Evolutionary conservation across 345 rosid species (phyloP).

Genomic region (Acer yangbiense): DNA sequence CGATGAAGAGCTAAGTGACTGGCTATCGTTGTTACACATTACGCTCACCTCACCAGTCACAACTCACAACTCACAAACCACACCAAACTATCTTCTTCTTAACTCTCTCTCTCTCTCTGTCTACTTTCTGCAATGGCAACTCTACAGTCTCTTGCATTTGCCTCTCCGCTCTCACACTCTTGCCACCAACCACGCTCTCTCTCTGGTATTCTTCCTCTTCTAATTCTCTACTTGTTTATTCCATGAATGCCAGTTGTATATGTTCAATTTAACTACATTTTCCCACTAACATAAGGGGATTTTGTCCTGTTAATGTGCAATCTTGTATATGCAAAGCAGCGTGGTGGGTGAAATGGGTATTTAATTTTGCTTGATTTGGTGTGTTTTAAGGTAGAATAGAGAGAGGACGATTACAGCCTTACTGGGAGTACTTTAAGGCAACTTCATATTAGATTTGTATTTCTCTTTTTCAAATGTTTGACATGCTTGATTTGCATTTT

Average conservation of each 20-base stretch:
- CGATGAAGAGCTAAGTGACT: slow-evolving; percentile 25
- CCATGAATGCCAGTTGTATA: background rate
- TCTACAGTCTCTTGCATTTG: slow-evolving; percentile 45
- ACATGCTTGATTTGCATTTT: background rate
- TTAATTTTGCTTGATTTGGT: background rate
- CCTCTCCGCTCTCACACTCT: slow-evolving; percentile 42
- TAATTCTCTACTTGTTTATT: background rate
- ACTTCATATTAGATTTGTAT: background rate
- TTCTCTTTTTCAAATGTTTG: background rate
- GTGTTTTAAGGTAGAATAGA: background rate
- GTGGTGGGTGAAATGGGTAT: background rate
- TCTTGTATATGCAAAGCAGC: too few relatives aligned
- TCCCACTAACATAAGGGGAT: background rate
- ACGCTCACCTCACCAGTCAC: slow-evolving; percentile 6
- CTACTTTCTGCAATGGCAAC: slow-evolving; percentile 40
- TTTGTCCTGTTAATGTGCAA: too few relatives aligned
- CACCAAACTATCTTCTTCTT: background rate
- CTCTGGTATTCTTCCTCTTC: slow-evolving; percentile 29
- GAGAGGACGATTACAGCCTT: background rate
- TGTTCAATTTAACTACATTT: background rate
- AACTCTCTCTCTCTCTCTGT: background rate
- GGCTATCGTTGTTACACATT: slow-evolving; percentile 42
- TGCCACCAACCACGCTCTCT: slow-evolving; percentile 29
- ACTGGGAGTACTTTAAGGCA: background rate
- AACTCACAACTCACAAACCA: slow-evolving; percentile 8